Evolutionary conservation across 257 asterid species (phyloP).

Genomic region (Solanum chilense): DNA sequence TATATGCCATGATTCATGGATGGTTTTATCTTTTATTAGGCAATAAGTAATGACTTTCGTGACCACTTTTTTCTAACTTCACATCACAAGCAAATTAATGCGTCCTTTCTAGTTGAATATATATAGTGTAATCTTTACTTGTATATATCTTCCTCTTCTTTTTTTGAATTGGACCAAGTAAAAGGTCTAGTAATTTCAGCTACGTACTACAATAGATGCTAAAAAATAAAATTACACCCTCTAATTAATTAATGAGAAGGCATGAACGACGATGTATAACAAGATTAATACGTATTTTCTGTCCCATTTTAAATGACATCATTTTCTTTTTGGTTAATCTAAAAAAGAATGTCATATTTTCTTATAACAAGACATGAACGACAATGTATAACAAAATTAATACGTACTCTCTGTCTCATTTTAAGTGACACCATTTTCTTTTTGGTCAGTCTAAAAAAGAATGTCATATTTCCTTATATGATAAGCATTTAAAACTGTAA

Average conservation of each 20-base stretch:
- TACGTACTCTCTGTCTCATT: neutral
- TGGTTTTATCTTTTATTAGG: neutral
- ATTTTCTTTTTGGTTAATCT: too few species aligned
- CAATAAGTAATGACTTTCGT: constrained; percentile 1
- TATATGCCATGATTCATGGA: neutral
- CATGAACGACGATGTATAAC: neutral
- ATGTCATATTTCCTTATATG: too few species aligned
- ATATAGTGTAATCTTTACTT: neutral
- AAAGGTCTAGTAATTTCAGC: neutral
- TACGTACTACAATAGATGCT: neutral
- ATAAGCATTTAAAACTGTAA: too few species aligned
- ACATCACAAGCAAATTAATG: neutral
- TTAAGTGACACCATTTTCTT: too few species aligned
- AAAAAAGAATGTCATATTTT: too few species aligned
- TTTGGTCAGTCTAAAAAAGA: too few species aligned
- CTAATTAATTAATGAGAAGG: neutral
- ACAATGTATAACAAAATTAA: neutral
- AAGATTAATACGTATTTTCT: neutral
- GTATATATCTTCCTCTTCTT: neutral
- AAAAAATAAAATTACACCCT: neutral
- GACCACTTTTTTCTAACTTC: neutral
- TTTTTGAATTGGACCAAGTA: neutral
- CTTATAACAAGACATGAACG: neutral
- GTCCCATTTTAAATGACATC: accelerated
- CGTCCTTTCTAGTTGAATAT: neutral